A percentile compares a stretch with the other conserved stretches of the same genome.
Evolutionary conservation across 192 early-diverging fungal genomes (phyloP).

Genomic region (Gaertneriomyces semiglobifer): DNA sequence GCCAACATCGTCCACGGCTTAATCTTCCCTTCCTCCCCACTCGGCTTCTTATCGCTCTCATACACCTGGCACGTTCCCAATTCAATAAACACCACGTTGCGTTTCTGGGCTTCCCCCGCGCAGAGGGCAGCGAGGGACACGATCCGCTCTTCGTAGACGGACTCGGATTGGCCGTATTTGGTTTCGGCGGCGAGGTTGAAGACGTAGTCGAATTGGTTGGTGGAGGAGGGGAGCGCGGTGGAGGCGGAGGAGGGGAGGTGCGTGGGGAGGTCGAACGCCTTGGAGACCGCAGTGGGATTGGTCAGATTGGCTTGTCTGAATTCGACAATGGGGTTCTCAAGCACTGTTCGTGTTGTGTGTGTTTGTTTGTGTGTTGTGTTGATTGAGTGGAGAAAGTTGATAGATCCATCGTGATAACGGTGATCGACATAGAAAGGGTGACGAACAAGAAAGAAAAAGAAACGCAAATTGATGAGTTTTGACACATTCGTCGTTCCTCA

Average conservation of each 20-base stretch:
- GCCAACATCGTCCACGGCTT: constrained; percentile 81
- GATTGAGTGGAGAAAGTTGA: too few species aligned
- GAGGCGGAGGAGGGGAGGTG: too few species aligned
- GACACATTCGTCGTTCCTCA: too few species aligned
- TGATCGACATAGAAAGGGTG: too few species aligned
- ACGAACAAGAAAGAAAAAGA: too few species aligned
- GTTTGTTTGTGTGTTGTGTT: too few species aligned
- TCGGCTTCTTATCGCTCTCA: constrained; percentile 67
- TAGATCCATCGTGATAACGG: too few species aligned
- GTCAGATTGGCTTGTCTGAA: constrained; percentile 76
- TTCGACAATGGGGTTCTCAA: constrained; percentile 66
- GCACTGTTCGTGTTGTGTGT: constrained; percentile 40
- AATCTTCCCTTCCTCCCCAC: constrained; percentile 62
- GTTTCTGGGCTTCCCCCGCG: constrained; percentile 77
- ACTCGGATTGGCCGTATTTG: constrained; percentile 83
- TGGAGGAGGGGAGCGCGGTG: too few species aligned
- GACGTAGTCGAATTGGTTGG: constrained; percentile 78
- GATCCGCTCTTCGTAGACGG: constrained; percentile 82
- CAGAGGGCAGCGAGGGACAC: constrained; percentile 68
- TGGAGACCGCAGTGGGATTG: constrained; percentile 34
- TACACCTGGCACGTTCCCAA: constrained; percentile 92
- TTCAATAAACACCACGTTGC: constrained; percentile 72
- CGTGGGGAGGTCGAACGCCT: too few species aligned
- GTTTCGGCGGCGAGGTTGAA: constrained; percentile 93
- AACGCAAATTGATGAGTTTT: too few species aligned